Evolutionary conservation across 257 asterid genomes (phyloP).

Genomic region (Rubia yunnanensis): DNA sequence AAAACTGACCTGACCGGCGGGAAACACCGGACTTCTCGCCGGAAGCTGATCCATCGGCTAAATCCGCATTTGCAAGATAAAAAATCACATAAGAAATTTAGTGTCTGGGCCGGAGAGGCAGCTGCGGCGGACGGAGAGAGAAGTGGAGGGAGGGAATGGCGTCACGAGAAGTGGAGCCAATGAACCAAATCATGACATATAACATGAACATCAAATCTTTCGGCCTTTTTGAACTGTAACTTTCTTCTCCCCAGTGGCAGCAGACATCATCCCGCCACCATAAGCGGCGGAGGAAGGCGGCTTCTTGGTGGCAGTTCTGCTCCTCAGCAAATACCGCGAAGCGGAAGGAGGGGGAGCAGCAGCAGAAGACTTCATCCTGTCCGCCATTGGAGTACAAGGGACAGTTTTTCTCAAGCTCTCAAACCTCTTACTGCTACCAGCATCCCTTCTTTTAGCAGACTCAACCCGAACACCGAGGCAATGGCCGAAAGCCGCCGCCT

Average conservation of each 20-base stretch:
- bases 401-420: conserved; percentile 38
- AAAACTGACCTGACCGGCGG: too few species aligned
- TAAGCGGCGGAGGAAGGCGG: conserved; percentile 32
- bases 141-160: too few species aligned
- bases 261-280: conserved; percentile 35
- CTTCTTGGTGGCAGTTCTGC: conserved; percentile 41
- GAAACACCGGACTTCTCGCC: too few species aligned
- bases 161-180: too few species aligned
- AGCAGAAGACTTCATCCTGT: conserved; percentile 32
- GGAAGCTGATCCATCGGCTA: too few species aligned
- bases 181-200: neutral
- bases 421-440: conserved; percentile 26
- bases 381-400: conserved; percentile 45
- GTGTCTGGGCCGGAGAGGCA: too few species aligned
- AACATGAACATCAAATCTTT: conserved; percentile 23
- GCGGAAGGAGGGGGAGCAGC: conserved; percentile 20
- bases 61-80: too few species aligned
- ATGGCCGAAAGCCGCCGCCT: conserved; percentile 30
- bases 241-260: conserved; percentile 42
- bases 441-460: conserved; percentile 61
- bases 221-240: conserved; percentile 34
- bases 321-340: conserved; percentile 72
- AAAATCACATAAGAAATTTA: too few species aligned
- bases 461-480: conserved; percentile 78
- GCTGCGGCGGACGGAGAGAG: too few species aligned